Evolutionary conservation across 1,139 yeast species (phyloP).

Genomic region (Chernovozyma sophiae-reginae): DNA sequence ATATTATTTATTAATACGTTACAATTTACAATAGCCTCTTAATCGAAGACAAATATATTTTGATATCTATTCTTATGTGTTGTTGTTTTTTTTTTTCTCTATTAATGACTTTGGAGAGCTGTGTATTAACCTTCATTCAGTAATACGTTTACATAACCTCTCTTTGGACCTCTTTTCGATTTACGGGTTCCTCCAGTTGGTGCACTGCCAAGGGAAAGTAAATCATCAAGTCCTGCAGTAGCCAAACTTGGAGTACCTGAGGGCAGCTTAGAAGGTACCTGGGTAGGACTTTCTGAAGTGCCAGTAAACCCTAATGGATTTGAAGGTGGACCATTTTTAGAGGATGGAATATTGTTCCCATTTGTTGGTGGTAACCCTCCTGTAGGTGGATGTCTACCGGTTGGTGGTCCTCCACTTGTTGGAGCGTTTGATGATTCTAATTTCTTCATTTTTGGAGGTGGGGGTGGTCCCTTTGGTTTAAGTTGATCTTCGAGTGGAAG

Average conservation of each 20-base stretch:
- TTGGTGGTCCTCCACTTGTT: slow-evolving; percentile 15
- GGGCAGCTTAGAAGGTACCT: slow-evolving; percentile 9
- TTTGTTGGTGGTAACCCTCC: slow-evolving; percentile 6
- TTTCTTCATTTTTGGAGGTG: slow-evolving; percentile 59
- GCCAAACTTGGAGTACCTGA: slow-evolving; percentile 26
- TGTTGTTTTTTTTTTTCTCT: background rate
- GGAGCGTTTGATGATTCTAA: slow-evolving; percentile 22
- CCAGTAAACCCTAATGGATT: slow-evolving; percentile 4
- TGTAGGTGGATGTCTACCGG: slow-evolving; percentile 10
- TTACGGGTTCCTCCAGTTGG: slow-evolving; percentile 43
- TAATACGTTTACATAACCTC: slow-evolving; percentile 75
- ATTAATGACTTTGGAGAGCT: background rate
- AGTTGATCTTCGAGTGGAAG: slow-evolving; percentile 69
- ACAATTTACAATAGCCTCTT: background rate
- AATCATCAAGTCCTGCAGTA: slow-evolving; percentile 62
- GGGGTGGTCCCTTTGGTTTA: slow-evolving; percentile 60
- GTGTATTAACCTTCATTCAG: no score
- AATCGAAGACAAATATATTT: no score
- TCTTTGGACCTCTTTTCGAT: slow-evolving; percentile 62
- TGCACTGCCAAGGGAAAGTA: slow-evolving; percentile 48
- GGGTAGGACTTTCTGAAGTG: slow-evolving; percentile 5
- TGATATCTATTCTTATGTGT: background rate
- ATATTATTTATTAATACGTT: slow-evolving; percentile 23
- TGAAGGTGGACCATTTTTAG: slow-evolving; percentile 1
- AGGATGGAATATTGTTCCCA: slow-evolving; percentile 8